Base-by-base conservation (phyloP, 352 stramenopile genomes). In the Globisporangium mamillatum region DNA sequence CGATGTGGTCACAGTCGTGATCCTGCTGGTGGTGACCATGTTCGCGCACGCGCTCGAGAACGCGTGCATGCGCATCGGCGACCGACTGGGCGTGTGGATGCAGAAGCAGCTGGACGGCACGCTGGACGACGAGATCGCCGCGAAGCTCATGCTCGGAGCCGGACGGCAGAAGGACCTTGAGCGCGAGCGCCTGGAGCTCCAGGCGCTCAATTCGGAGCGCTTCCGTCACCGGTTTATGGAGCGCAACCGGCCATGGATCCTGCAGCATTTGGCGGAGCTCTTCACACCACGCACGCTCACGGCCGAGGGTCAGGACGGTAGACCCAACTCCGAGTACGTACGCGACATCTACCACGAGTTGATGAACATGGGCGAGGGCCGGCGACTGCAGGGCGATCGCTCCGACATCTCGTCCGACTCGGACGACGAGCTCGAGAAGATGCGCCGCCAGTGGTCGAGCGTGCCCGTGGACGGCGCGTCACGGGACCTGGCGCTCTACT, bases 141-240 rank as follows among this genome's bases (percentile, higher is more conserved):
- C 90, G 4, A 98, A 98, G 74, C 85, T 99, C 48, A 92, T 94
- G 7, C 78, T 99, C 6, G 96, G 95, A 34, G 93, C 97, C 58
- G 96, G 96, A 29, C 78, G 94, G 24, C 94, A 98, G 77, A 91
- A 89, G 73, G 96, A 98, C 66, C 77, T 98, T 16, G 97, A 99
- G 80, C 84, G 93, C 63, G 97, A 99, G 73, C 83, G 96, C 6
- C 81, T 99, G 50, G 97, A 99, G 72, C 80, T 99, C 18, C 87
- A 98, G 60, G 96, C 95, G 22, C 84, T 99, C 68, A 99, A 99
- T 78, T 98, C 90, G 70, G 96, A 99, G 73, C 79, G 92, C 16
- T 99, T 99, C 75, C 85, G 96, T 12, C 95, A 98, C 68, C 88
- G 97, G 14, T 99, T 99, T 72, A 82, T 99, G 41, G 95, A 99